These are phyloP conservation scores for Circinella umbellata DNA, from an alignment of 371 early-diverging fungal species.

Conservation along the genomic window DNA sequence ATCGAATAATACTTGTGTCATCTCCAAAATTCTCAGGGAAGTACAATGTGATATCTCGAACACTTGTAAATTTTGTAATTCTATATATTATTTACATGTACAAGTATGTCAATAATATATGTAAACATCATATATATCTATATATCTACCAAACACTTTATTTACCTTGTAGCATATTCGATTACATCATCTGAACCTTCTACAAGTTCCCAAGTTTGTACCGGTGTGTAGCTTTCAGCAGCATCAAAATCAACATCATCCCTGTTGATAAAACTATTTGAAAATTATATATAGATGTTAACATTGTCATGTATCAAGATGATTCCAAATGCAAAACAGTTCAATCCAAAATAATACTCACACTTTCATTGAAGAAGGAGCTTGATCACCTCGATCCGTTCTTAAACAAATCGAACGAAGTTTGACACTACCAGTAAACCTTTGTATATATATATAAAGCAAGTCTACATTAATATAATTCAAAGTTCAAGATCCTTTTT, in stretches of 20 bases:
- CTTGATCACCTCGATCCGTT: conserved; percentile 66
- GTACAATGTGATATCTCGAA: conserved; percentile 81
- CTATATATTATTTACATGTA: conserved; percentile 30
- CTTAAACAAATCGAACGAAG: conserved; percentile 86
- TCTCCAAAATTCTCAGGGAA: conserved; percentile 85
- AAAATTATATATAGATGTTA: neutral
- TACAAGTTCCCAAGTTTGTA: conserved; percentile 87
- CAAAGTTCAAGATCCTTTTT: too few species aligned
- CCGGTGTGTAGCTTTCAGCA: conserved; percentile 66
- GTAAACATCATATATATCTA: neutral
- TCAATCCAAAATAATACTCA: conserved; percentile 33
- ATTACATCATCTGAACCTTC: conserved; percentile 57
- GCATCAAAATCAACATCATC: conserved; percentile 92
- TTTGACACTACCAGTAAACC: conserved; percentile 89
- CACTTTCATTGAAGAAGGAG: conserved; percentile 81
- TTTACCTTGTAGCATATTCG: conserved; percentile 71
- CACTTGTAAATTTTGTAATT: conserved; percentile 83
- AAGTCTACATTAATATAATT: too few species aligned
- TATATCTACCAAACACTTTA: too few species aligned
- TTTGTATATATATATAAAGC: conserved; percentile 22
- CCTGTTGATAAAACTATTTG: conserved; percentile 79
- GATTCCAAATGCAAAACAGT: too few species aligned
- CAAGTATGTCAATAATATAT: neutral
- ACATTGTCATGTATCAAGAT: too few species aligned
- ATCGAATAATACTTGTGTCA: conserved; percentile 74